Evolutionary conservation across 495 filamentous ascomycete species (phyloP).

Genomic region (Penicillium diatomitis): DNA sequence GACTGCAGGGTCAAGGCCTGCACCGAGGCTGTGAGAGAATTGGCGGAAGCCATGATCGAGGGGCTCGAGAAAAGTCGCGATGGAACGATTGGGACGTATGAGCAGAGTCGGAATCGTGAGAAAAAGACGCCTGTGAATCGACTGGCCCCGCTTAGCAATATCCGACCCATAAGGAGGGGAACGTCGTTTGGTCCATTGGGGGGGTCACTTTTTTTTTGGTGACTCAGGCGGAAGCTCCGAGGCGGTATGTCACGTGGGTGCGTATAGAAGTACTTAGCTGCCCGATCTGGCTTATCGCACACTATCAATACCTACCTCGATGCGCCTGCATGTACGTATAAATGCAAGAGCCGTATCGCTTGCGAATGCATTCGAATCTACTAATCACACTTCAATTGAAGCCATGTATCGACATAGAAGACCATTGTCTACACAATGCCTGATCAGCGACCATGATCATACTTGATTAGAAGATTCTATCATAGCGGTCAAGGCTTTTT

Average conservation of each 20-base stretch:
- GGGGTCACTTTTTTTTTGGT: slow-evolving; percentile 31
- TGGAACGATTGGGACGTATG: slow-evolving; percentile 1
- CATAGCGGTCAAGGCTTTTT: no score
- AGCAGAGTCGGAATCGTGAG: slow-evolving; percentile 8
- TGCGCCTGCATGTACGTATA: neutral
- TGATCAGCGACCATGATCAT: no score
- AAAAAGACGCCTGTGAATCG: slow-evolving; percentile 29
- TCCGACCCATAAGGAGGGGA: slow-evolving; percentile 37
- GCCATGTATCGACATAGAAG: no score
- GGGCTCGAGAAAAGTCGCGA: slow-evolving; percentile 4
- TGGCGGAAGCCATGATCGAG: slow-evolving; percentile 27
- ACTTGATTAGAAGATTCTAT: no score
- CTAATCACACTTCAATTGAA: no score
- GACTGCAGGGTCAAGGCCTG: slow-evolving; percentile 34
- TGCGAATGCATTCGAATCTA: no score
- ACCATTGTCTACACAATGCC: no score
- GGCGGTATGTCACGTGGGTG: slow-evolving; percentile 26
- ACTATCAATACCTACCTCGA: no score
- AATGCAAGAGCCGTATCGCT: no score
- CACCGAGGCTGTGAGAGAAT: slow-evolving; percentile 26
- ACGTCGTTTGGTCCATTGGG: slow-evolving; percentile 4
- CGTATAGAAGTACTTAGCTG: neutral
- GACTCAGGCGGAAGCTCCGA: slow-evolving; percentile 16
- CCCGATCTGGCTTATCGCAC: no score
- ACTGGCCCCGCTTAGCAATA: slow-evolving; percentile 36